phyloP scores from a whole-genome alignment of 805 yeast species.

The Candida broadrunensis region DNA sequence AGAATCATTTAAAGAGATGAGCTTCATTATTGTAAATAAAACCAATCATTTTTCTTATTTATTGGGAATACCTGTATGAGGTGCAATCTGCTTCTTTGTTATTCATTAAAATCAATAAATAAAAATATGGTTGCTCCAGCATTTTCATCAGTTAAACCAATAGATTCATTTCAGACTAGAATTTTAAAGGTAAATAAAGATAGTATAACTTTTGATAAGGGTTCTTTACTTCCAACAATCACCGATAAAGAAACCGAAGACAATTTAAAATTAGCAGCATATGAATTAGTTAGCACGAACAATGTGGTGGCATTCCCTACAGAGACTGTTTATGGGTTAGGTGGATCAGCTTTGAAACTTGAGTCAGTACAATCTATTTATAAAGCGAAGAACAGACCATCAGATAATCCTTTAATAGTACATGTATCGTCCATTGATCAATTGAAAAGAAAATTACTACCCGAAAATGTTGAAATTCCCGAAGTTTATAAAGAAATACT shows the following conservation, averaged over 20 bases:
- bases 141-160: not conserved
- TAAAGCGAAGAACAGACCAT: conserved; percentile 87
- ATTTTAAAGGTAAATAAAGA: conserved; percentile 54
- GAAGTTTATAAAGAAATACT: conserved; percentile 62
- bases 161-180: conserved; percentile 20
- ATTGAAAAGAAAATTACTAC: conserved; percentile 57
- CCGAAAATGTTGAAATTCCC: conserved; percentile 55
- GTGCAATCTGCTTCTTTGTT: not conserved
- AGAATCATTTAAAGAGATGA: too few species aligned
- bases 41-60: too few species aligned
- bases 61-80: not conserved
- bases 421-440: conserved; percentile 82
- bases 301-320: conserved; percentile 91
- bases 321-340: conserved; percentile 95
- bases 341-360: conserved; percentile 78
- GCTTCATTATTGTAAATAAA: too few species aligned
- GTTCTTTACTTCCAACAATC: conserved; percentile 42
- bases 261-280: conserved; percentile 58
- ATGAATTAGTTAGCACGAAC: conserved; percentile 44
- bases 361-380: conserved; percentile 75
- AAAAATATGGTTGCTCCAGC: not conserved
- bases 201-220: conserved; percentile 47
- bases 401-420: conserved; percentile 91
- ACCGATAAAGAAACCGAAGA: conserved; percentile 50
- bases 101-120: not conserved